Conservation (phyloP, 768 basidiomycete species). For the Lactarius akahatsu region DNA sequence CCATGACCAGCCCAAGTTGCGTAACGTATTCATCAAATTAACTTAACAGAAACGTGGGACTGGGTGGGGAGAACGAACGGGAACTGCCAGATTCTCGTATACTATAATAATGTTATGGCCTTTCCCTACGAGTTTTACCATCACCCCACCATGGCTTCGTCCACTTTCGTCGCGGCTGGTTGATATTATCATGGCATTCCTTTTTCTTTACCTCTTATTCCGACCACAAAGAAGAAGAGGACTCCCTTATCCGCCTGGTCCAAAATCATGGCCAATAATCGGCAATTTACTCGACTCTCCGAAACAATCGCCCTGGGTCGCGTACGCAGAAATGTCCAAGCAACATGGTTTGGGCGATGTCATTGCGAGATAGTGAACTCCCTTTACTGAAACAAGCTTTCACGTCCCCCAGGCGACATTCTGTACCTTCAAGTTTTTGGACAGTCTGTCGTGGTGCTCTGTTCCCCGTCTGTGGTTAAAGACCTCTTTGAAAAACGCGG, state of each 20-base stretch:
- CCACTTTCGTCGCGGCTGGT: background rate
- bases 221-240: constrained; percentile 6
- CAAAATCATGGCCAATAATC: constrained; percentile 4
- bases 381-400: background rate
- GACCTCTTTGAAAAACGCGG: constrained; percentile 56
- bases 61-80: too few relatives aligned
- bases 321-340: constrained; percentile 12
- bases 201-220: background rate
- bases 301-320: background rate
- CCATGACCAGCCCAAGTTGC: too few relatives aligned
- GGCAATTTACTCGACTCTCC: constrained; percentile 14
- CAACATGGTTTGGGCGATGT: background rate
- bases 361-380: too few relatives aligned
- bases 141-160: too few relatives aligned
- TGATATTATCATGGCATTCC: background rate
- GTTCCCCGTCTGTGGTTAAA: constrained; percentile 43
- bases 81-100: too few relatives aligned
- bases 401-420: background rate
- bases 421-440: constrained; percentile 40
- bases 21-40: too few relatives aligned
- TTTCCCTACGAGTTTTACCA: too few relatives aligned
- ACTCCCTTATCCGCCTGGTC: constrained; percentile 17
- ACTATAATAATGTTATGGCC: too few relatives aligned
- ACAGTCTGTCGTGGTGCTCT: constrained; percentile 50
- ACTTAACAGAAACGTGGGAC: too few relatives aligned